A percentile compares a stretch with the other conserved stretches of the same genome.
These are phyloP conservation scores for Aschersonia sp. DNA, from an alignment of 2,329 filamentous ascomycete species.

Conservation along the genomic window DNA sequence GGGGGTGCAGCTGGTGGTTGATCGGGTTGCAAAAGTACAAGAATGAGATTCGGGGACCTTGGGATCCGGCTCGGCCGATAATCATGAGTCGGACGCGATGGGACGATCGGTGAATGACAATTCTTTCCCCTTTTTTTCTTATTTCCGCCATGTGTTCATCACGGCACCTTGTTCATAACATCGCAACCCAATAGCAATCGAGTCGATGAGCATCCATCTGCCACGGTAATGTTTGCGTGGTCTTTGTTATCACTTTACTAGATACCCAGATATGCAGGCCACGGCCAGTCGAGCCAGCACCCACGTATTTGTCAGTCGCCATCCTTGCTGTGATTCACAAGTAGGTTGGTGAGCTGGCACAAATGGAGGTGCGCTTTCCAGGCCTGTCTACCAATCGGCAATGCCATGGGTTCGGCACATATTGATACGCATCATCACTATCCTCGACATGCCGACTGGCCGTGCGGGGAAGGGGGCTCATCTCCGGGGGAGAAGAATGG, in stretches of 20 bases:
- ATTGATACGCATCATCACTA: too few species aligned
- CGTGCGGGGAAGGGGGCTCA: too few species aligned
- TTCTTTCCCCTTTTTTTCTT: not conserved
- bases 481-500: too few species aligned
- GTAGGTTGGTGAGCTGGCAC: too few species aligned
- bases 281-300: too few species aligned
- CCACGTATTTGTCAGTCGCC: too few species aligned
- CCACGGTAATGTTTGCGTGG: not conserved
- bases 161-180: not conserved
- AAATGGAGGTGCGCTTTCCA: too few species aligned
- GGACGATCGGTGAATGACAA: constrained; percentile 17
- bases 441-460: too few species aligned
- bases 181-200: not conserved
- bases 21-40: constrained; percentile 97
- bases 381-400: too few species aligned
- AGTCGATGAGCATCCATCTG: not conserved
- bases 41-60: constrained; percentile 95
- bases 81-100: constrained; percentile 54
- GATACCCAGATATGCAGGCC: too few species aligned
- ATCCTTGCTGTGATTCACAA: too few species aligned
- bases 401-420: too few species aligned
- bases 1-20: constrained; percentile 93
- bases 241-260: not conserved
- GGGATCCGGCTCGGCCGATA: constrained; percentile 87
- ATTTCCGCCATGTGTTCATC: not conserved